Percentiles rank a stretch among this genome's conserved stretches.
phyloP scores from a whole-genome alignment of 306 rosid genomes.

The Medicago ruthenica region DNA sequence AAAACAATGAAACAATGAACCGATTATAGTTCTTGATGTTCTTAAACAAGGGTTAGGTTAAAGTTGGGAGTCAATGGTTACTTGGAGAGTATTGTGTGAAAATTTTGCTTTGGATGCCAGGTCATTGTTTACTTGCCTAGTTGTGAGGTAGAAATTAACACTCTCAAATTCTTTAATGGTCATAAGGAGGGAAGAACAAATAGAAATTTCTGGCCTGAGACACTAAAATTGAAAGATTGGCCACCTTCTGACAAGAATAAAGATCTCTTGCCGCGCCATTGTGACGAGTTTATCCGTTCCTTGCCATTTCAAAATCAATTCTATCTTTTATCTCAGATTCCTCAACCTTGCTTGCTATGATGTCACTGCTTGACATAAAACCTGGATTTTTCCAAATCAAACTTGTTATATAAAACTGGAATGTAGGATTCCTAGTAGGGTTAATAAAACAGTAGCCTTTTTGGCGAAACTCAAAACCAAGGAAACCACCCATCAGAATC shows the following conservation, averaged over 20 bases:
- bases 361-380: constrained; percentile 66
- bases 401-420: no score
- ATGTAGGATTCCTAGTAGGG: no score
- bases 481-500: no score
- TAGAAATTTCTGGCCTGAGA: constrained; percentile 69
- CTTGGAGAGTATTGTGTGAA: no score
- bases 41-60: constrained; percentile 52
- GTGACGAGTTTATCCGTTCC: constrained; percentile 74
- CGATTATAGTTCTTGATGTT: constrained; percentile 67
- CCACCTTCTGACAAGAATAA: constrained; percentile 84
- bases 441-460: no score
- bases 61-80: no score
- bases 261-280: constrained; percentile 77
- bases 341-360: constrained; percentile 74
- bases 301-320: constrained; percentile 84
- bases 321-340: no score
- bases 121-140: no score
- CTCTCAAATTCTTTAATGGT: constrained; percentile 68
- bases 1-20: constrained; percentile 72
- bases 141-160: constrained; percentile 62
- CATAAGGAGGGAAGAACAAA: constrained; percentile 64
- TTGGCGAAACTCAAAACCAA: no score
- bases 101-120: no score
- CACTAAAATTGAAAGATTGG: constrained; percentile 88
- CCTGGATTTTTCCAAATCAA: constrained; percentile 43